These are phyloP conservation scores for Aspergillus baeticus DNA, from an alignment of 495 filamentous ascomycete species.

Conservation along the genomic window DNA sequence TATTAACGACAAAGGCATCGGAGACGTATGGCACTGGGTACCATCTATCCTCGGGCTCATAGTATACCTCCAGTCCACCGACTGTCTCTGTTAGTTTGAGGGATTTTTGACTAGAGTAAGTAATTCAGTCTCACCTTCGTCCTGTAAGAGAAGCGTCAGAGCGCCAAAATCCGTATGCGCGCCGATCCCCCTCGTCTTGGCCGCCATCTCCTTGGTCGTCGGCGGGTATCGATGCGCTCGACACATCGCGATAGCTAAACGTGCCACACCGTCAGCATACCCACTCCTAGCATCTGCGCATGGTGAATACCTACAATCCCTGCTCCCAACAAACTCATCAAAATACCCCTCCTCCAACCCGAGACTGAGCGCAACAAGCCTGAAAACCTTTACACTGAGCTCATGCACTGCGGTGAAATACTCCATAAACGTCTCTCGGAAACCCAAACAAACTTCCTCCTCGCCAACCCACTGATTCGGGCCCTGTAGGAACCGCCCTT, in stretches of 20 bases:
- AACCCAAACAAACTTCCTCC: not conserved
- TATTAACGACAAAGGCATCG: constrained; percentile 4
- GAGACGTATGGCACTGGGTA: not conserved
- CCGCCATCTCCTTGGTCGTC: not conserved
- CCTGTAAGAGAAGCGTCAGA: not conserved
- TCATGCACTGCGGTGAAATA: constrained; percentile 4
- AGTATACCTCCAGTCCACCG: constrained; percentile 7
- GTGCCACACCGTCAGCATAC: not conserved
- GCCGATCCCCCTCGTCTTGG: constrained; percentile 1
- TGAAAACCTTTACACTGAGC: constrained; percentile 1
- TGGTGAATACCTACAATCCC: not conserved
- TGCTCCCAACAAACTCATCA: constrained; percentile 1
- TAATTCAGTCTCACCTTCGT: not conserved
- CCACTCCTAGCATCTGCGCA: no score
- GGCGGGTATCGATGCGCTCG: constrained; percentile 9
- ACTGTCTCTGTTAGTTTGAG: not conserved
- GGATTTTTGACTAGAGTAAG: not conserved
- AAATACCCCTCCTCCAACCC: constrained; percentile 4
- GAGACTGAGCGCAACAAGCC: constrained; percentile 6
- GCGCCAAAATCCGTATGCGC: constrained; percentile 4
- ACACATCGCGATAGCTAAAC: not conserved
- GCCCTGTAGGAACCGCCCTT: constrained; percentile 2
- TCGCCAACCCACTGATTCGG: constrained; percentile 10
- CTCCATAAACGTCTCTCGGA: not conserved
- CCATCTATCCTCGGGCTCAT: constrained; percentile 5